Evolutionary conservation across 164 flowering plant genomes (phyloP).

Genomic region (grape (Vitis vinifera)): DNA sequence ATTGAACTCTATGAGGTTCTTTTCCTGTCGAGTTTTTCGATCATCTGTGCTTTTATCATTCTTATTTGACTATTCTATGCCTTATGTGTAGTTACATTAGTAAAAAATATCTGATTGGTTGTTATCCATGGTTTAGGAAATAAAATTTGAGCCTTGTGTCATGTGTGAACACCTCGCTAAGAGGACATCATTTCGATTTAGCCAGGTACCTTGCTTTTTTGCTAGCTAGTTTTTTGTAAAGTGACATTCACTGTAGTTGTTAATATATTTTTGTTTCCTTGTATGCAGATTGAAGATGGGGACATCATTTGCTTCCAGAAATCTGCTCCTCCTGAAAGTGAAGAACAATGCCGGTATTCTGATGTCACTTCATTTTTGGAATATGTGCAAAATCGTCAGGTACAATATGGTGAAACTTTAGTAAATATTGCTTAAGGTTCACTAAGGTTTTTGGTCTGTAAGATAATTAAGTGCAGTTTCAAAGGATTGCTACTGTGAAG

Average conservation of each 20-base stretch:
- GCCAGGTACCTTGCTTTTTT: conserved; percentile 58
- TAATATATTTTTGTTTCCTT: conserved; percentile 5
- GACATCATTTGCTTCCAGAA: conserved; percentile 94
- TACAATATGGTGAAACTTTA: conserved; percentile 18
- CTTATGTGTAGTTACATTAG: not conserved
- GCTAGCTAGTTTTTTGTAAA: not conserved
- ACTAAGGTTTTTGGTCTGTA: too few species aligned
- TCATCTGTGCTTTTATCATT: not conserved
- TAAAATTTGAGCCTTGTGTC: conserved; percentile 89
- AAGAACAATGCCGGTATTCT: conserved; percentile 60
- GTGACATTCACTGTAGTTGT: not conserved
- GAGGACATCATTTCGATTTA: conserved; percentile 63
- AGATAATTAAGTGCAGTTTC: too few species aligned
- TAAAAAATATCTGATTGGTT: not conserved
- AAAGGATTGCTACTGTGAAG: too few species aligned
- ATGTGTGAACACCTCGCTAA: conserved; percentile 93
- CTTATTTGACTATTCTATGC: too few species aligned
- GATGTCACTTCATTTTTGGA: conserved; percentile 88
- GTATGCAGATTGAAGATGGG: conserved; percentile 89
- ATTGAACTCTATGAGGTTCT: conserved; percentile 93
- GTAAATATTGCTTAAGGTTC: too few species aligned
- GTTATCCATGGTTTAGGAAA: conserved; percentile 57
- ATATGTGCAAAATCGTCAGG: conserved; percentile 97
- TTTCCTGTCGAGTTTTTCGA: not conserved
- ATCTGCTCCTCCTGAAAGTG: conserved; percentile 39